Percentiles rank a stretch among this genome's conserved stretches.
phyloP scores from a whole-genome alignment of 2,329 filamentous ascomycete species.

The Aspergillus pseudotamarii region DNA sequence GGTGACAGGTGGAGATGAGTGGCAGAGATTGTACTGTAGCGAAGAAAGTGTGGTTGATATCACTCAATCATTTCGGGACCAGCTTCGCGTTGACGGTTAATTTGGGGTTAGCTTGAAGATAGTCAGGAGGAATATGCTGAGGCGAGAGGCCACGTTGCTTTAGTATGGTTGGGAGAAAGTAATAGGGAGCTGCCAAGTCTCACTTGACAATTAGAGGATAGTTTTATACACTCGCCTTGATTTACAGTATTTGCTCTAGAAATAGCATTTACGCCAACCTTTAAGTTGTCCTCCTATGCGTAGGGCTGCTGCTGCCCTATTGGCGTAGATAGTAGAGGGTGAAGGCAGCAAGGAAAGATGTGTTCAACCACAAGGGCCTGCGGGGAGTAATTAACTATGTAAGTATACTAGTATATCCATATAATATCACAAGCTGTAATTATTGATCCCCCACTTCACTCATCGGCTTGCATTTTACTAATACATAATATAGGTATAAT shows the following conservation, averaged over 20 bases:
- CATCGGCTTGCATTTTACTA: too few species aligned
- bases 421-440: too few species aligned
- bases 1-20: neutral
- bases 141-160: slow-evolving; percentile 9
- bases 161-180: neutral
- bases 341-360: neutral
- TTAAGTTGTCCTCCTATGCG: neutral
- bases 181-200: neutral
- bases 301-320: neutral
- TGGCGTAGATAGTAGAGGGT: neutral
- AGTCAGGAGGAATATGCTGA: neutral
- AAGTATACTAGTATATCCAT: too few species aligned
- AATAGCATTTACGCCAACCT: neutral
- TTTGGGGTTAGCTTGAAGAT: slow-evolving; percentile 24
- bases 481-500: too few species aligned
- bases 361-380: neutral
- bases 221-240: neutral
- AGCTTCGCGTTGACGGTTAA: neutral
- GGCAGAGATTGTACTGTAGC: neutral
- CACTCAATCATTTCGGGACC: neutral
- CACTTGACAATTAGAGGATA: neutral
- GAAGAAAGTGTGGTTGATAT: neutral
- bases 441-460: too few species aligned
- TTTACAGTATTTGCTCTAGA: neutral
- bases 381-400: too few species aligned